A percentile compares a stretch with the other conserved stretches of the same genome.
These are phyloP conservation scores for Pythium grandisporangium DNA, from an alignment of 352 stramenopile genomes.

Conservation along the genomic window DNA sequence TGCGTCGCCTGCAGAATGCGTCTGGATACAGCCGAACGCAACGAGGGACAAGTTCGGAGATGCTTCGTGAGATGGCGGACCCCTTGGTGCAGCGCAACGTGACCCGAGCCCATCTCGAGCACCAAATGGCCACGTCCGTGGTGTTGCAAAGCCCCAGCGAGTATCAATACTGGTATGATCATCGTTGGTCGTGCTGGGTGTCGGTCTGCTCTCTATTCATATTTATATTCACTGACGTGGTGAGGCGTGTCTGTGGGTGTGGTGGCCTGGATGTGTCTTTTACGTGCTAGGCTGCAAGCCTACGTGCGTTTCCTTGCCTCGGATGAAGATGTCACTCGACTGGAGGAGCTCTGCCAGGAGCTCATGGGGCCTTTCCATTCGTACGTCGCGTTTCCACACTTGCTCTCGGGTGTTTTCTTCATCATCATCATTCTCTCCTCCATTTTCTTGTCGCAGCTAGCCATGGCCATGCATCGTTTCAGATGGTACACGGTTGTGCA, in stretches of 20 bases:
- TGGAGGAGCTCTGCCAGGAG: slow-evolving; percentile 72
- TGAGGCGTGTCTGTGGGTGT: neutral
- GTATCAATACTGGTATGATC: slow-evolving; percentile 74
- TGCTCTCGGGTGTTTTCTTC: neutral
- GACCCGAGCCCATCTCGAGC: slow-evolving; percentile 75
- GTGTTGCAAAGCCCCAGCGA: slow-evolving; percentile 60
- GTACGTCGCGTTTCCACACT: slow-evolving; percentile 11
- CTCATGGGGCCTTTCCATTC: slow-evolving; percentile 70
- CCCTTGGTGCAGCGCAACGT: slow-evolving; percentile 70
- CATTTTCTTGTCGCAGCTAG: too few species aligned
- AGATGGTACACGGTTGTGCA: too few species aligned
- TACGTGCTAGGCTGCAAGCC: slow-evolving; percentile 46
- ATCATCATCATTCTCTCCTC: neutral
- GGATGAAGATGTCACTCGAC: slow-evolving; percentile 65
- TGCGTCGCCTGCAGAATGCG: slow-evolving; percentile 75
- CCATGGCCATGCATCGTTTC: too few species aligned
- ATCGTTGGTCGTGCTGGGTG: neutral
- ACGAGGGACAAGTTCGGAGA: slow-evolving; percentile 49
- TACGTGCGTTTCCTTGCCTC: slow-evolving; percentile 76
- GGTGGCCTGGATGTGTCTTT: neutral
- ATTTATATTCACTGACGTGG: neutral
- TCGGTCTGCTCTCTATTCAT: too few species aligned
- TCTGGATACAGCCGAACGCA: slow-evolving; percentile 66
- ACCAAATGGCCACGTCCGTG: slow-evolving; percentile 57
- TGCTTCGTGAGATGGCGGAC: slow-evolving; percentile 67